Evolutionary conservation across 306 rosid genomes (phyloP).

Genomic region (Gastrolobium bilobum): DNA sequence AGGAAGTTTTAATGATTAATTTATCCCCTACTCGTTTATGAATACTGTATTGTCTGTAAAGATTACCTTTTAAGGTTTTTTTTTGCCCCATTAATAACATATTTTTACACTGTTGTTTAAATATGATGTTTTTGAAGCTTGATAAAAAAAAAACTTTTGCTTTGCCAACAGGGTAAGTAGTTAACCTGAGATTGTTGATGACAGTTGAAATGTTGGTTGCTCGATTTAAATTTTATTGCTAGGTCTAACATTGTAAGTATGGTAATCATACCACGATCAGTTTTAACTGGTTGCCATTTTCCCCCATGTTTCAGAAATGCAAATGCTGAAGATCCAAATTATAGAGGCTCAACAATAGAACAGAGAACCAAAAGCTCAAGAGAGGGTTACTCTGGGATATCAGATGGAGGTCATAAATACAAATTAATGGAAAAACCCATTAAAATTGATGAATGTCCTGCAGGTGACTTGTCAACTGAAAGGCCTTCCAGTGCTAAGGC

Average conservation of each 20-base stretch:
- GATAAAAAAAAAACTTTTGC: not conserved
- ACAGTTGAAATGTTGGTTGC: constrained; percentile 20
- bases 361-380: constrained; percentile 71
- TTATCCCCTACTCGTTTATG: constrained; percentile 3
- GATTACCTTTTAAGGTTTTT: not conserved
- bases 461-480: constrained; percentile 75
- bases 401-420: constrained; percentile 79
- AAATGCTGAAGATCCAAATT: constrained; percentile 72
- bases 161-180: not conserved
- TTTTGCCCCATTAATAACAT: not conserved
- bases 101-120: not conserved
- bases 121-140: not conserved
- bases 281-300: constrained; percentile 41
- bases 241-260: not conserved
- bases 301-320: constrained; percentile 62
- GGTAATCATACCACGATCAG: constrained; percentile 27
- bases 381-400: constrained; percentile 68
- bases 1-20: constrained; percentile 11
- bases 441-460: constrained; percentile 72
- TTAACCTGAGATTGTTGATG: constrained; percentile 31
- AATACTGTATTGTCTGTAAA: constrained; percentile 20
- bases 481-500: constrained; percentile 87
- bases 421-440: constrained; percentile 67
- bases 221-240: constrained; percentile 36
- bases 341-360: constrained; percentile 68